Evolutionary conservation across 73 alveolate genomes (phyloP).

Genomic region (Tetrahymena thermophila): DNA sequence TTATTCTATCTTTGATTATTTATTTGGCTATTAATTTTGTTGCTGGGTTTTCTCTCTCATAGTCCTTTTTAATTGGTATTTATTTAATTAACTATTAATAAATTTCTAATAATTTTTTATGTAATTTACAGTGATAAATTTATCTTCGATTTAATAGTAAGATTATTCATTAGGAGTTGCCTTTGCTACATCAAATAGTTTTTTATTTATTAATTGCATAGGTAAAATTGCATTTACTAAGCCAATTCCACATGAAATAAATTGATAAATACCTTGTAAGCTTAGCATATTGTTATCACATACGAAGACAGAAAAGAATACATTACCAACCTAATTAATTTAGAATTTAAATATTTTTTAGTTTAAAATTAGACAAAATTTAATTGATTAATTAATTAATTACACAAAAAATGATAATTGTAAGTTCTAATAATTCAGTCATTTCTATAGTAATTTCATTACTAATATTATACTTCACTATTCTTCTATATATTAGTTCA

Average conservation of each 20-base stretch:
- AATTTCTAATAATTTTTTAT: background rate
- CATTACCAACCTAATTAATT: background rate
- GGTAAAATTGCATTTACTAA: background rate
- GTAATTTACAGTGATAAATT: too few relatives aligned
- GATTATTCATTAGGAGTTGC: background rate
- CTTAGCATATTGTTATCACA: background rate
- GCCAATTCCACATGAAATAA: background rate
- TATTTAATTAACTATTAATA: background rate
- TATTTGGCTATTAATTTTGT: background rate
- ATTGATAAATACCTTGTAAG: background rate
- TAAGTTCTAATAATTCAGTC: background rate
- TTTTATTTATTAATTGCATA: background rate
- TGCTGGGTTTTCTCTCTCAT: background rate
- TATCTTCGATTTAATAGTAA: background rate
- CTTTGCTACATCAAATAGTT: background rate
- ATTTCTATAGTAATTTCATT: background rate
- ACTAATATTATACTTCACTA: background rate
- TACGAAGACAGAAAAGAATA: background rate
- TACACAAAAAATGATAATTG: background rate
- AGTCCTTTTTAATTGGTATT: background rate
- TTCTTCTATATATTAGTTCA: background rate
- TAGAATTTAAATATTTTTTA: background rate
- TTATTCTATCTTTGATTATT: background rate
- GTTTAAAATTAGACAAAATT: background rate
- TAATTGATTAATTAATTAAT: background rate